Evolutionary conservation across 129 eudicot species (phyloP), one percentile per base, ranked within the genome.

Genomic region (Escallonia herrerae): DNA sequence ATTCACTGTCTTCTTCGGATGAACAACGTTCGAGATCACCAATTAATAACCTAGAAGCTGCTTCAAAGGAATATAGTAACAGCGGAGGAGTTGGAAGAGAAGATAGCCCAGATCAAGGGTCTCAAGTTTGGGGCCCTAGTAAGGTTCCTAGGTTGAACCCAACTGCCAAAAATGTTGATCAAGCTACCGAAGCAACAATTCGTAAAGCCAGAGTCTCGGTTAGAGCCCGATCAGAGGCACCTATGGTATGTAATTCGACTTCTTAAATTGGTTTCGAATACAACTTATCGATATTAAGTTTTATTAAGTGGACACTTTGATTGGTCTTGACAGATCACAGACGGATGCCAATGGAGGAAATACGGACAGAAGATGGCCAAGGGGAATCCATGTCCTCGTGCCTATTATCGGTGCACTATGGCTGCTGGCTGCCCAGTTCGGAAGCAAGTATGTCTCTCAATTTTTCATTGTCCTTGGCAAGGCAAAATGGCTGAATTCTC

Each of bases 371-470:
- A 83, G 65, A 79, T 83, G 79, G 88, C 88, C 0, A 83, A 83
- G 70, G 88, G 88, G 33, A 83, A 83, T 68, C 88, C 88, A 9
- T 83, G 88, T 63, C 88, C 88, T 64, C 79, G 88, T 10, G 88
- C 88, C 8, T 83, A 83, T 57, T 83, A 83, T 38, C 78, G 88
- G 59, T 83, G 88, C 68, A 83, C 88, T 63, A 83, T 83, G 88
- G 84, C 84, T 3, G 77, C 63, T 6, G 84, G 84, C 72, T 83
- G 88, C 63, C 82, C 84, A 40, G 88, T 83, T 70, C 80, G 88
- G 60, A 83, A 83, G 66, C 88, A 83, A 41, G 88, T 83, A 76
- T 60, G 63, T 42, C 38, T 68, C 62, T 13, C 15, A 33, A 11
- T 38, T 43, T 22, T 22, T 22, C 1, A 22, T 22, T 22, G 33